Evolutionary conservation across 148 eudicot genomes (phyloP).

Genomic region (Fagopyrum tataricum): DNA sequence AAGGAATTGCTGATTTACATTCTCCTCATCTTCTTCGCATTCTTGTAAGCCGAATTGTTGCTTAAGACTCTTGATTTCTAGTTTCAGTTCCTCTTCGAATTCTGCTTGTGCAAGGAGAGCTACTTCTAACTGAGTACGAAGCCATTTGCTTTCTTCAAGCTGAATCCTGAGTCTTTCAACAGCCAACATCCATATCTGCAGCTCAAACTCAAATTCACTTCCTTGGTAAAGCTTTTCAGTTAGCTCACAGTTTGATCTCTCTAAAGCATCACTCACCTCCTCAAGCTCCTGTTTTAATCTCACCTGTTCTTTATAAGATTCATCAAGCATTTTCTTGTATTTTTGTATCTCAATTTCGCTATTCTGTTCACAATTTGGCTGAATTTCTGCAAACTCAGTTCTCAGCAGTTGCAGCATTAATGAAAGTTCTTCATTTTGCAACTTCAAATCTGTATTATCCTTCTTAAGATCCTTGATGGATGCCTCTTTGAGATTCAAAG

Average conservation of each 20-base stretch:
- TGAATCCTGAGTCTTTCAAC: conserved; percentile 43
- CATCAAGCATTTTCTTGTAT: conserved; percentile 36
- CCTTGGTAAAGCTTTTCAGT: conserved; percentile 41
- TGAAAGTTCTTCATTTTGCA: conserved; percentile 62
- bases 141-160: conserved; percentile 39
- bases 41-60: conserved; percentile 28
- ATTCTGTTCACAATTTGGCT: conserved; percentile 21
- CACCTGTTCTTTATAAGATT: conserved; percentile 18
- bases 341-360: conserved; percentile 29
- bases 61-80: conserved; percentile 37
- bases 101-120: conserved; percentile 68
- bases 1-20: neutral
- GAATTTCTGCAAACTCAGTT: conserved; percentile 31
- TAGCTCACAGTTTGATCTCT: conserved; percentile 48
- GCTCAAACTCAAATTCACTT: conserved; percentile 66
- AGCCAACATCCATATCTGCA: conserved; percentile 53
- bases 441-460: conserved; percentile 47
- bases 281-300: conserved; percentile 30
- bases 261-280: conserved; percentile 31
- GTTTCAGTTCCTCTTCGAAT: conserved; percentile 48
- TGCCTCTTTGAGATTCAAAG: conserved; percentile 35
- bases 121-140: conserved; percentile 58
- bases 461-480: conserved; percentile 38
- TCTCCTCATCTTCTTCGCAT: conserved; percentile 23
- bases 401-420: conserved; percentile 32